Evolutionary conservation across 768 basidiomycete species (phyloP).

Genomic region (Botryobasidium botryosum): DNA sequence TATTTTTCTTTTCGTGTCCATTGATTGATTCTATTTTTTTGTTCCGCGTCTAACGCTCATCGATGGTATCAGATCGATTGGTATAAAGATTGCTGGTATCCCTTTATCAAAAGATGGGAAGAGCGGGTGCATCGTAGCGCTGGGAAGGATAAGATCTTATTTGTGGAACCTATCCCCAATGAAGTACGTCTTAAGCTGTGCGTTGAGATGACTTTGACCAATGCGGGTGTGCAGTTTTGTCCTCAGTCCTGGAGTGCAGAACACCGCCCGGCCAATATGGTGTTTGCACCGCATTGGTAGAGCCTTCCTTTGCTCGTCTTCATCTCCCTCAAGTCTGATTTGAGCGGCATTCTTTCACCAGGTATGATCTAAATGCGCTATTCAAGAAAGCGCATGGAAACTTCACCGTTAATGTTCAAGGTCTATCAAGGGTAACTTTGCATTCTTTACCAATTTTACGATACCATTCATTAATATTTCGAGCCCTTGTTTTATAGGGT

Average conservation of each 20-base stretch:
- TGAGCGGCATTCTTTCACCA: slow-evolving; percentile 16
- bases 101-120: slow-evolving; percentile 55
- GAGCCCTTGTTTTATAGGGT: slow-evolving; percentile 33
- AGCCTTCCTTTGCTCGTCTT: slow-evolving; percentile 13
- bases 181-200: slow-evolving; percentile 37
- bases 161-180: slow-evolving; percentile 83
- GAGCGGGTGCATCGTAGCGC: slow-evolving; percentile 34
- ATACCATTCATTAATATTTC: slow-evolving; percentile 1
- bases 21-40: too few relatives aligned
- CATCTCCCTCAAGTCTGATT: slow-evolving; percentile 16
- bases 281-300: slow-evolving; percentile 62
- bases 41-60: neutral
- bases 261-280: slow-evolving; percentile 41
- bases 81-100: slow-evolving; percentile 75
- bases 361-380: slow-evolving; percentile 85
- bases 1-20: slow-evolving; percentile 16
- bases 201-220: too few relatives aligned
- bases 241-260: slow-evolving; percentile 59
- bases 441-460: neutral
- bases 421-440: slow-evolving; percentile 54
- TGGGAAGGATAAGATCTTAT: slow-evolving; percentile 39
- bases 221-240: too few relatives aligned
- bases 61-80: slow-evolving; percentile 45
- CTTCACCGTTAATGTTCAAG: slow-evolving; percentile 88
- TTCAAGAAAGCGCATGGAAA: slow-evolving; percentile 73